Evolutionary conservation across 1,284 basidiomycete genomes (phyloP), one percentile per base, ranked within the genome.

Genomic region (Clitocybe nebularis): DNA sequence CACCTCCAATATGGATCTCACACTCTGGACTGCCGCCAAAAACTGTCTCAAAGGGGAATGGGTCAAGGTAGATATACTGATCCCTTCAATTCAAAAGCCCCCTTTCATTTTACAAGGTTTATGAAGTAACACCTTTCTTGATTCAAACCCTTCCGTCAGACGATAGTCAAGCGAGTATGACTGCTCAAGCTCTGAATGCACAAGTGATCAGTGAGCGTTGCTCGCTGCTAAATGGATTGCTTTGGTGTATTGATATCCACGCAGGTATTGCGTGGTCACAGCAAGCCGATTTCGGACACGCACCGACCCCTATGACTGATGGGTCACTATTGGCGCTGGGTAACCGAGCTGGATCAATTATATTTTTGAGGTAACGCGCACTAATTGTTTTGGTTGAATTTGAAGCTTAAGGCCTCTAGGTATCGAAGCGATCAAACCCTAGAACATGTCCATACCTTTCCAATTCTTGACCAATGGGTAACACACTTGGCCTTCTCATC

Each of bases 321-420:
- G 84, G 77, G 0, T 88, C 88, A 0, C 59, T 81, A 0, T 72
- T 96, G 4, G 81, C 89, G 2, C 58, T 73, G 0, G 79, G 81
- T 3, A 87, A 76, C 45, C 69, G 84, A 29, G 79, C 76, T 2
- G 86, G 87, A 19, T 67, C 66, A 20, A 54, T 88, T 13, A 58
- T 69, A 13, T 73, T 89, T 25, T 56, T 85, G 30, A 74, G 79
- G 85, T 83, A 10, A 25, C 5, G 17, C 16, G 24, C 17, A 5
- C 14, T 36, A 16, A n/a, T n/a, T n/a, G 10, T 30, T 39, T 13
- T 16, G 1, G 11, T 13, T 38, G 36, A 32, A 40, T 36, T 17
- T 36, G 19, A 1, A 10, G 29, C n/a, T 29, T 20, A 22, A 1
- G 9, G 33, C 7, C n/a, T 17, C 4, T 29, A 66, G 64, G 43